Conservation (phyloP, 148 eudicot species). For the Rhododendron williamsianum region DNA sequence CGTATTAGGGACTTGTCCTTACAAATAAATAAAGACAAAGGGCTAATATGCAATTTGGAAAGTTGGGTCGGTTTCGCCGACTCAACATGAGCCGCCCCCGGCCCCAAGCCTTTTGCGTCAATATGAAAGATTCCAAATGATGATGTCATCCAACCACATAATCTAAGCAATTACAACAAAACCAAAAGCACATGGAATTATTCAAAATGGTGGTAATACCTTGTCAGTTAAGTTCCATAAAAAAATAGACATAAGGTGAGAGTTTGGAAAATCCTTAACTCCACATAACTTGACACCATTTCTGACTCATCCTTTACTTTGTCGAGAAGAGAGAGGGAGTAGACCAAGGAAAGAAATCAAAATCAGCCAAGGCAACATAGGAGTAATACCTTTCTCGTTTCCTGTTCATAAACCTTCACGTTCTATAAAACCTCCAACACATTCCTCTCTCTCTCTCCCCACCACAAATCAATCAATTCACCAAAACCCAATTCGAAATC, state of each 20-base stretch:
- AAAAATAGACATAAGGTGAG: not conserved
- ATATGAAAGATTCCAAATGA: no score
- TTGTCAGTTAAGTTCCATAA: not conserved
- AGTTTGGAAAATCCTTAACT: not conserved
- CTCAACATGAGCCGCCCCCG: no score
- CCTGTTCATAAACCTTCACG: not conserved
- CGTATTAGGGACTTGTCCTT: no score
- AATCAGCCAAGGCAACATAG: not conserved
- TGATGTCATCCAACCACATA: no score
- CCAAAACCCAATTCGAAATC: not conserved
- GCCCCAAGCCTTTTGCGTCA: no score
- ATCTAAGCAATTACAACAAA: not conserved
- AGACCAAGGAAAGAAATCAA: constrained; percentile 7
- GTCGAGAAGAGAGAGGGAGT: constrained; percentile 1
- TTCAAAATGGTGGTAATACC: not conserved
- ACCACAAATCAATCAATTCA: not conserved
- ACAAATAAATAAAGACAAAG: no score
- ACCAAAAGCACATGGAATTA: not conserved
- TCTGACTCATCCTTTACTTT: constrained; percentile 34
- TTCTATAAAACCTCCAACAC: constrained; percentile 7
- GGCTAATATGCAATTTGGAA: no score
- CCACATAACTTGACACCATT: constrained; percentile 1
- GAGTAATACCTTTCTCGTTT: constrained; percentile 22
- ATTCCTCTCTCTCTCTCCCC: not conserved
- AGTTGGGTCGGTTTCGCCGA: no score